Percentiles rank a stretch among this genome's conserved stretches.
phyloP scores from a whole-genome alignment of 2,329 filamentous ascomycete genomes.

The Coniochaeta ligniaria region DNA sequence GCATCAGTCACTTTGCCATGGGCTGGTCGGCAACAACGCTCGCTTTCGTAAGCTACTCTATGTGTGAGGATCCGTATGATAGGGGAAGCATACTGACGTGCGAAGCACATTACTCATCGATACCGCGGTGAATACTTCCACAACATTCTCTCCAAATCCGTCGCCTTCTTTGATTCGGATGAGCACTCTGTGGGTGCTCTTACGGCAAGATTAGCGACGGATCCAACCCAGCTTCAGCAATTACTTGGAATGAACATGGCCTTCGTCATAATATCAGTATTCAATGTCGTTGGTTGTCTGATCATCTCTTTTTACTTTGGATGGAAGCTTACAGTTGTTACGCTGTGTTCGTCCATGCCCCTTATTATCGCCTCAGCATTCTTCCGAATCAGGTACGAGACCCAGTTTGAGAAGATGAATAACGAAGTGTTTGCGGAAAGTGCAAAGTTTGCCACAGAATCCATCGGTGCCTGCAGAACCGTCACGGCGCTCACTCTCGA shows the following conservation, averaged over 20 bases:
- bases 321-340: constrained; percentile 67
- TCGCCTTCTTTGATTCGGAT: constrained; percentile 53
- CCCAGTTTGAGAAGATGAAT: constrained; percentile 50
- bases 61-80: neutral
- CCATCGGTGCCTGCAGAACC: constrained; percentile 55
- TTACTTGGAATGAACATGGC: constrained; percentile 57
- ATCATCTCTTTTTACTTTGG: constrained; percentile 63
- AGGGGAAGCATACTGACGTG: neutral
- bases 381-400: constrained; percentile 42
- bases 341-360: constrained; percentile 25
- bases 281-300: constrained; percentile 58
- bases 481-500: constrained; percentile 56
- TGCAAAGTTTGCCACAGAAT: constrained; percentile 56
- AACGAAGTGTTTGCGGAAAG: constrained; percentile 51
- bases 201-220: constrained; percentile 45
- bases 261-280: constrained; percentile 53
- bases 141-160: constrained; percentile 49
- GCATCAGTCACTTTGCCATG: constrained; percentile 46
- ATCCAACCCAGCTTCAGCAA: constrained; percentile 53
- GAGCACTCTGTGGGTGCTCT: constrained; percentile 54
- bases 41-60: constrained; percentile 23
- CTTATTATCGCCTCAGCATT: constrained; percentile 26
- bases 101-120: constrained; percentile 37
- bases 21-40: constrained; percentile 37
- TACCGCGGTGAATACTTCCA: constrained; percentile 54